These are phyloP conservation scores for Hypoxylon trugodes DNA, from an alignment of 495 filamentous ascomycete genomes.

Conservation along the genomic window DNA sequence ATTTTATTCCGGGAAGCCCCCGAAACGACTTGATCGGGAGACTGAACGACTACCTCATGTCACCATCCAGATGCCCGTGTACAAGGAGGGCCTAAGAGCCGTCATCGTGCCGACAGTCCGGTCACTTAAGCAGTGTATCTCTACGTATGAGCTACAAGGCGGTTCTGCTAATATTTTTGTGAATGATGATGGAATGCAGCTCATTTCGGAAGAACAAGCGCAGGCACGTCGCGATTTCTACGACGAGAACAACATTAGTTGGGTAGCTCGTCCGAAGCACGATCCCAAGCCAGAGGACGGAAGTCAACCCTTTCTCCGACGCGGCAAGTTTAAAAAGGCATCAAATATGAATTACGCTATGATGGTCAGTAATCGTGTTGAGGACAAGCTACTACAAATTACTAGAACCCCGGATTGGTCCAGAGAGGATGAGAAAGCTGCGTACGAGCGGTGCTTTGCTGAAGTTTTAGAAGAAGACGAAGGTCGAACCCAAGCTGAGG, in stretches of 20 bases:
- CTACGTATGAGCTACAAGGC: constrained; percentile 73
- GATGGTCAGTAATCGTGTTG: constrained; percentile 65
- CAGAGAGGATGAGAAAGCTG: constrained; percentile 59
- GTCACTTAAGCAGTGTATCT: constrained; percentile 70
- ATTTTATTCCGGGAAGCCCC: constrained; percentile 66
- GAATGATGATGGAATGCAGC: constrained; percentile 75
- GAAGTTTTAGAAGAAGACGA: constrained; percentile 65
- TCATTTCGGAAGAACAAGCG: constrained; percentile 63
- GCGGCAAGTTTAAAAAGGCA: constrained; percentile 78
- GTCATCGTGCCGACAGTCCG: constrained; percentile 71
- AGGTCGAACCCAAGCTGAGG: constrained; percentile 72
- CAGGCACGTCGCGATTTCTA: constrained; percentile 69
- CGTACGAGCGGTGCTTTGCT: constrained; percentile 58
- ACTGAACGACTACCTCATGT: constrained; percentile 65
- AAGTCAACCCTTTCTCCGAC: constrained; percentile 58
- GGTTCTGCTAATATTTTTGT: constrained; percentile 76
- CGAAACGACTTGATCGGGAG: constrained; percentile 58
- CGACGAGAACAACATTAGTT: constrained; percentile 69
- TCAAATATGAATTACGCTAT: constrained; percentile 79
- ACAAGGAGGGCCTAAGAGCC: constrained; percentile 72
- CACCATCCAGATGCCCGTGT: constrained; percentile 79
- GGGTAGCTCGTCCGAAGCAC: constrained; percentile 68
- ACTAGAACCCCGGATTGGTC: constrained; percentile 56
- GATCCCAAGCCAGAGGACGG: constrained; percentile 56
- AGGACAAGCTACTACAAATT: constrained; percentile 61